These are phyloP conservation scores for Haplosporangium sp. DNA, from an alignment of 371 early-diverging fungal species.

Conservation along the genomic window DNA sequence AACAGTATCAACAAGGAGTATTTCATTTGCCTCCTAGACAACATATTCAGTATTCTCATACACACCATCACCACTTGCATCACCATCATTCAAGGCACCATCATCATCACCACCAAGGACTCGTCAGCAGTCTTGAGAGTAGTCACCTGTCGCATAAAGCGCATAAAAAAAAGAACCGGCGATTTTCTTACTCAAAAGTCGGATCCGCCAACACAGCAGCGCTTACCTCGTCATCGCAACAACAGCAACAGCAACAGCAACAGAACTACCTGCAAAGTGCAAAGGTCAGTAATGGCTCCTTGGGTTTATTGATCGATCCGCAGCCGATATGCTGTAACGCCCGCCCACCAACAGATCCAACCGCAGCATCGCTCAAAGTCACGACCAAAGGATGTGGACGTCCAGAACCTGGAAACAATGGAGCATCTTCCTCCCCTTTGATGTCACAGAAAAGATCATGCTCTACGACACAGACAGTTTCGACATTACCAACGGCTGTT, in stretches of 20 bases:
- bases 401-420: neutral
- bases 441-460: neutral
- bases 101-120: neutral
- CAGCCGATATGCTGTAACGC: constrained; percentile 20
- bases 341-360: neutral
- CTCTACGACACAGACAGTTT: neutral
- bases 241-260: constrained; percentile 2
- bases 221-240: neutral
- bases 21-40: constrained; percentile 5
- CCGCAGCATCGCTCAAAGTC: neutral
- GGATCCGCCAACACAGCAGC: neutral
- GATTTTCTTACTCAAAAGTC: constrained; percentile 37
- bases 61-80: constrained; percentile 15
- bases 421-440: neutral
- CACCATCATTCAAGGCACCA: constrained; percentile 10
- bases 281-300: constrained; percentile 13
- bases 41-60: constrained; percentile 21
- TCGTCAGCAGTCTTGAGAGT: neutral
- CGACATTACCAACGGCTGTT: neutral
- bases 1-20: neutral
- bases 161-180: constrained; percentile 21
- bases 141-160: neutral
- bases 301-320: constrained; percentile 18
- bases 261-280: neutral
- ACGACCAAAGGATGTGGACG: neutral